phyloP scores from a whole-genome alignment of 139 green algal genomes.

The Coelastrella sp. region DNA sequence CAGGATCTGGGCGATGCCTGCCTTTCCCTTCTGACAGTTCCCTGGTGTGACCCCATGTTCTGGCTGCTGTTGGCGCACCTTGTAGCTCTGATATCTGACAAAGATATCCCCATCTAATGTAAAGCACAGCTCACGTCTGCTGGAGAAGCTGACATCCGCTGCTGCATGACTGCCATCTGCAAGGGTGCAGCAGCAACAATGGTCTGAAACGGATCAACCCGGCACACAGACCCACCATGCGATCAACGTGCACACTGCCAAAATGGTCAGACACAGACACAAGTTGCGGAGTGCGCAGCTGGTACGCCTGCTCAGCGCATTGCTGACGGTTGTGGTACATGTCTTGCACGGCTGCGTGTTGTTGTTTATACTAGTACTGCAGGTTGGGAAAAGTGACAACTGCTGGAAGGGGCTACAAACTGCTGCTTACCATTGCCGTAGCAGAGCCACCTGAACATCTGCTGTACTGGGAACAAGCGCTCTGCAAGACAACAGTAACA shows the following conservation, averaged over 20 bases:
- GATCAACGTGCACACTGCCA: no score
- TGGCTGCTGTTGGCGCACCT: slow-evolving; percentile 68
- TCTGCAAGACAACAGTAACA: slow-evolving; percentile 58
- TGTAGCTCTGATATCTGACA: slow-evolving; percentile 97
- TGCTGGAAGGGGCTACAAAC: no score
- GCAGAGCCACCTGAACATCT: slow-evolving; percentile 91
- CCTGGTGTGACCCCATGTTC: no score
- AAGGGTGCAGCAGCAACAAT: background rate
- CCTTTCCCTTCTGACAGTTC: no score
- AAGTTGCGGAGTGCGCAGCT: no score
- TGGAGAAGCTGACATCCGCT: slow-evolving; percentile 82
- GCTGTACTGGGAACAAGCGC: slow-evolving; percentile 81
- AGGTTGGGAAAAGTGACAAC: no score
- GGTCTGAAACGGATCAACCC: background rate
- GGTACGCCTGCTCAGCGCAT: no score
- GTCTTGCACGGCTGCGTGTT: no score
- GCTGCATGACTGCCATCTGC: slow-evolving; percentile 75
- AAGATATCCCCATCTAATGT: slow-evolving; percentile 98
- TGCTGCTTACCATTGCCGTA: slow-evolving; percentile 90
- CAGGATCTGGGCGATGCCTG: background rate
- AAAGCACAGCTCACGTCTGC: slow-evolving; percentile 97
- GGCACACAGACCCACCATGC: no score
- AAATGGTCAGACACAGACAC: no score
- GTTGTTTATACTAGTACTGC: no score
- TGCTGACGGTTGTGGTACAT: no score